phyloP scores from a whole-genome alignment of 75 land plant genomes.

The Picea glauca region DNA sequence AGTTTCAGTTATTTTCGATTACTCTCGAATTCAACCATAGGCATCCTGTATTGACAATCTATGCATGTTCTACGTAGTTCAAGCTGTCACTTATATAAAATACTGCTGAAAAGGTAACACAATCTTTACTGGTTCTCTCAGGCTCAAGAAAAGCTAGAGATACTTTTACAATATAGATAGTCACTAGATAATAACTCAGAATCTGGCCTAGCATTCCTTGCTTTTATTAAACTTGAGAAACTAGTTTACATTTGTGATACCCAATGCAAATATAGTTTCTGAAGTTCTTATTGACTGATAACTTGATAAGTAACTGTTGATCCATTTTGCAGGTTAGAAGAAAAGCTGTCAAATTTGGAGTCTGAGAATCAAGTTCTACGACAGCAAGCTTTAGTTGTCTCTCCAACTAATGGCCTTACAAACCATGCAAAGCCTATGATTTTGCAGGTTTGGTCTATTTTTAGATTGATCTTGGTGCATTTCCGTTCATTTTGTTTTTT shows the following conservation, averaged over 20 bases:
- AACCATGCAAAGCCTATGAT: conserved; percentile 21
- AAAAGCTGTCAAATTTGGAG: conserved; percentile 70
- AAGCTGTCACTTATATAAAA: not conserved
- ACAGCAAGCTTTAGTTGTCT: conserved; percentile 51
- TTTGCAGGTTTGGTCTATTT: conserved; percentile 14
- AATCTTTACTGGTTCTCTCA: not conserved
- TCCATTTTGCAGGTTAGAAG: conserved; percentile 55
- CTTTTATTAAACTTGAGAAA: not conserved
- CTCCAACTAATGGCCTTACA: conserved; percentile 45
- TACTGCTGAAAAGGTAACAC: not conserved
- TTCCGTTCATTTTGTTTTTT: not conserved
- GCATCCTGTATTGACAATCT: no score
- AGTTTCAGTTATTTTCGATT: not conserved
- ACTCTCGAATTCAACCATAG: not conserved
- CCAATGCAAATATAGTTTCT: not conserved
- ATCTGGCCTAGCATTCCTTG: not conserved
- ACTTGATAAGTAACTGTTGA: not conserved
- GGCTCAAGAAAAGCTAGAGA: not conserved
- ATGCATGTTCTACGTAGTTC: not conserved
- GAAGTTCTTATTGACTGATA: not conserved
- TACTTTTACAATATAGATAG: not conserved
- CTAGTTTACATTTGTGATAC: not conserved
- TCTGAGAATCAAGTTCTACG: conserved; percentile 90
- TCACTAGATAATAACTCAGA: not conserved
- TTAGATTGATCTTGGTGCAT: not conserved